These are phyloP conservation scores for Neurospora intermedia DNA, from an alignment of 495 filamentous ascomycete species.

Conservation along the genomic window DNA sequence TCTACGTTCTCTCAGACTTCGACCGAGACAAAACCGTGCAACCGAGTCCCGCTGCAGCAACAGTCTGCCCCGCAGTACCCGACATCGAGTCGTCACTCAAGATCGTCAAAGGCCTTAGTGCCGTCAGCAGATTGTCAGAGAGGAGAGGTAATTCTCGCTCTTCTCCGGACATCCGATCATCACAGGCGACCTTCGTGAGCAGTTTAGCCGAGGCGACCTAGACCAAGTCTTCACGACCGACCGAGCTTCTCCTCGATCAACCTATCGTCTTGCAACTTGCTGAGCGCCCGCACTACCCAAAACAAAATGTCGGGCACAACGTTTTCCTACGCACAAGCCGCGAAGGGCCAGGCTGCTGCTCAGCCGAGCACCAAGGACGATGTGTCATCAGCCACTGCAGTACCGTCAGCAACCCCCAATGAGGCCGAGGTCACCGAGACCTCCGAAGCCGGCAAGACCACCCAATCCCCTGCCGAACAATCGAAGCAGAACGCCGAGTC, in stretches of 20 bases:
- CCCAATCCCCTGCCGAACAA: slow-evolving; percentile 12
- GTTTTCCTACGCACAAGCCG: slow-evolving; percentile 95
- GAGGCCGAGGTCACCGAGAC: slow-evolving; percentile 34
- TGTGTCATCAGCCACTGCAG: slow-evolving; percentile 26
- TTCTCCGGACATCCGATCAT: slow-evolving; percentile 22
- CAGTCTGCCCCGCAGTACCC: background rate
- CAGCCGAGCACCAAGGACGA: slow-evolving; percentile 60
- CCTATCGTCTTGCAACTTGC: slow-evolving; percentile 4
- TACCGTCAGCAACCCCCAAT: slow-evolving; percentile 52
- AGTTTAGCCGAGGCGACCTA: slow-evolving; percentile 5
- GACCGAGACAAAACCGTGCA: background rate
- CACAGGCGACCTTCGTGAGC: slow-evolving; percentile 7
- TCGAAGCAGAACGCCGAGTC: slow-evolving; percentile 16
- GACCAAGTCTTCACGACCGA: background rate
- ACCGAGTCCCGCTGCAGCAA: background rate
- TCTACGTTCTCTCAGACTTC: background rate
- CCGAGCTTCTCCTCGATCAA: background rate
- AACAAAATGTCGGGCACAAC: slow-evolving; percentile 29
- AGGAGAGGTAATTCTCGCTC: slow-evolving; percentile 17
- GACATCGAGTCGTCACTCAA: background rate
- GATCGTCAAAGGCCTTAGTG: slow-evolving; percentile 1
- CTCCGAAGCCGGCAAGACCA: slow-evolving; percentile 22
- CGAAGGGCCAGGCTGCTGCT: slow-evolving; percentile 55
- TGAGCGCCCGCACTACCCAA: background rate
- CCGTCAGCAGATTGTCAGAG: slow-evolving; percentile 11